These are phyloP conservation scores for Rhizopogon vulgaris DNA, from an alignment of 768 basidiomycete species.

Conservation along the genomic window DNA sequence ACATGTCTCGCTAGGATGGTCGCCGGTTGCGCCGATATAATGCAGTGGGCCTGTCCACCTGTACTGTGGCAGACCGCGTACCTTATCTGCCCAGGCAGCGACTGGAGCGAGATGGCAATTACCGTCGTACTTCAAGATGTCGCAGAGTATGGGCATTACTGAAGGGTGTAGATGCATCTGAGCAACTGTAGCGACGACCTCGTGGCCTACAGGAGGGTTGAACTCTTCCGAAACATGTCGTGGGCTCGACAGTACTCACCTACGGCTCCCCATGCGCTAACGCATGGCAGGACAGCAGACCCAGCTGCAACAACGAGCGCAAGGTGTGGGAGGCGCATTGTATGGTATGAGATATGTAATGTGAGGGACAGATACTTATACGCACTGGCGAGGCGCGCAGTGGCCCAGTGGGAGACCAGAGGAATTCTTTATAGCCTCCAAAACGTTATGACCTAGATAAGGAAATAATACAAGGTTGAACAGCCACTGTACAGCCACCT, in stretches of 20 bases:
- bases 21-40: constrained; percentile 68
- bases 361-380: background rate
- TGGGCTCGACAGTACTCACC: constrained; percentile 16
- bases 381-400: no score
- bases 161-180: constrained; percentile 82
- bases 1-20: constrained; percentile 74
- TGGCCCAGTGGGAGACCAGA: background rate
- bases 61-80: constrained; percentile 45
- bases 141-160: constrained; percentile 59
- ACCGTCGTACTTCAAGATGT: constrained; percentile 51
- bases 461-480: background rate
- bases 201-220: constrained; percentile 55
- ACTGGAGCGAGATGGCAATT: constrained; percentile 78
- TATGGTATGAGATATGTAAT: constrained; percentile 2
- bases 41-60: constrained; percentile 72
- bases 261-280: constrained; percentile 36
- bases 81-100: constrained; percentile 83
- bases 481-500: background rate
- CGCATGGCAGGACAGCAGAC: constrained; percentile 18
- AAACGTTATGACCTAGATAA: background rate
- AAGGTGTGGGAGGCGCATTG: constrained; percentile 15
- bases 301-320: constrained; percentile 9
- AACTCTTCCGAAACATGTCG: background rate
- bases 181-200: constrained; percentile 91
- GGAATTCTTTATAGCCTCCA: no score